Evolutionary conservation across 2,329 filamentous ascomycete species (phyloP).

Genomic region (Chaetomium sp.): DNA sequence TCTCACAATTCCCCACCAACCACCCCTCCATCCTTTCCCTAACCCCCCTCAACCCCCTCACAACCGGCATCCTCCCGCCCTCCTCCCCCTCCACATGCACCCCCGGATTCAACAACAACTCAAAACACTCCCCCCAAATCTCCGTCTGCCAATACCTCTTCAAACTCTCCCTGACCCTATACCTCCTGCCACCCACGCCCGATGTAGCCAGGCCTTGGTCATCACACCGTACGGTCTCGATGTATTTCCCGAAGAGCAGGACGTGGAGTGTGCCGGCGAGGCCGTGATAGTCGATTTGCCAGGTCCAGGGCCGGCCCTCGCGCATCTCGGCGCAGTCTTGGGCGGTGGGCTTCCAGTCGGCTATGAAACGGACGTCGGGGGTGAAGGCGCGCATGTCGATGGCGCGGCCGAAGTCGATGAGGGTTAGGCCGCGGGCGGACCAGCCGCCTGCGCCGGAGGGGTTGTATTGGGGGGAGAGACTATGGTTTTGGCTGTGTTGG

Average conservation of each 20-base stretch:
- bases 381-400: constrained; percentile 88
- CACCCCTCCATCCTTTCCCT: constrained; percentile 78
- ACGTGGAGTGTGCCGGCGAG: constrained; percentile 82
- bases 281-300: constrained; percentile 94
- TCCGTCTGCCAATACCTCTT: constrained; percentile 98
- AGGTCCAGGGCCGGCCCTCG: constrained; percentile 91
- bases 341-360: constrained; percentile 84
- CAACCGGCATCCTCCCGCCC: constrained; percentile 62
- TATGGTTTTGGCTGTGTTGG: constrained; percentile 27
- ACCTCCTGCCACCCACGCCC: constrained; percentile 52
- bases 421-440: constrained; percentile 68
- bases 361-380: constrained; percentile 76
- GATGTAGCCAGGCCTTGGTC: constrained; percentile 47
- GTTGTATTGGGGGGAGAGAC: constrained; percentile 59
- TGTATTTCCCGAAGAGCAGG: constrained; percentile 90
- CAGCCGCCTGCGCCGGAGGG: constrained; percentile 72
- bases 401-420: constrained; percentile 92
- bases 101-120: constrained; percentile 76
- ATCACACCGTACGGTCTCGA: constrained; percentile 64
- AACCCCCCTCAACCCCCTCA: constrained; percentile 60
- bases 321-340: constrained; percentile 95
- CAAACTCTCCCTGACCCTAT: constrained; percentile 72
- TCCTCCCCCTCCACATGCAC: constrained; percentile 60
- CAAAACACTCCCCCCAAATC: constrained; percentile 78
- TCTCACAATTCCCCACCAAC: constrained; percentile 76